phyloP scores from a whole-genome alignment of 2,329 filamentous ascomycete species.

The Zymoseptoria ardabiliae region DNA sequence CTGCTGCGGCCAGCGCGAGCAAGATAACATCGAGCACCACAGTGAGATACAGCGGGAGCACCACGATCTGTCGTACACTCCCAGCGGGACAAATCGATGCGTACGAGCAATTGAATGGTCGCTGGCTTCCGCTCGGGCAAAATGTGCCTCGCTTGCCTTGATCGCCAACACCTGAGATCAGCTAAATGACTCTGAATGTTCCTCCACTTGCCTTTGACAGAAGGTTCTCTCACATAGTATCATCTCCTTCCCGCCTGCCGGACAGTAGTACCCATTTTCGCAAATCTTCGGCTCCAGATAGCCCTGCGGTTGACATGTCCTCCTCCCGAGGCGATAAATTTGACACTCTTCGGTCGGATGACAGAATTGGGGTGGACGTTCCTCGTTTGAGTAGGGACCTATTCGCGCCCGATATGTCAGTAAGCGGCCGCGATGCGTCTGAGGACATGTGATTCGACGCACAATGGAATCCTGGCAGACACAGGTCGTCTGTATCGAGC shows the following conservation, averaged over 20 bases:
- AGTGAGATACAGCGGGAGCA: constrained; percentile 40
- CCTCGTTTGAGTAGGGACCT: constrained; percentile 23
- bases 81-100: constrained; percentile 43
- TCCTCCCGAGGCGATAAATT: constrained; percentile 13
- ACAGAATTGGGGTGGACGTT: constrained; percentile 27
- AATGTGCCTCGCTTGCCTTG: constrained; percentile 39
- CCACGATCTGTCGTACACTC: constrained; percentile 36
- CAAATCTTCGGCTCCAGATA: constrained; percentile 47
- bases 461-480: constrained; percentile 23
- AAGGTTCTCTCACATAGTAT: constrained; percentile 12
- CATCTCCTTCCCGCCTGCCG: constrained; percentile 35
- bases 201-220: constrained; percentile 14
- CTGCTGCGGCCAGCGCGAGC: not conserved
- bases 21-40: constrained; percentile 26
- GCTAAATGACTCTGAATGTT: constrained; percentile 34
- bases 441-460: constrained; percentile 3
- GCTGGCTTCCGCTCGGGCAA: constrained; percentile 44
- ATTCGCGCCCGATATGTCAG: not conserved
- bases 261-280: constrained; percentile 45
- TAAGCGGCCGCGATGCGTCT: not conserved
- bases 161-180: not conserved
- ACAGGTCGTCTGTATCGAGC: constrained; percentile 23
- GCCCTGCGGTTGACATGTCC: constrained; percentile 29
- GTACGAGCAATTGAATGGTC: constrained; percentile 42
- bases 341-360: constrained; percentile 23